Conservation (phyloP, 2,329 filamentous ascomycete genomes). For the Microsporum canis region DNA sequence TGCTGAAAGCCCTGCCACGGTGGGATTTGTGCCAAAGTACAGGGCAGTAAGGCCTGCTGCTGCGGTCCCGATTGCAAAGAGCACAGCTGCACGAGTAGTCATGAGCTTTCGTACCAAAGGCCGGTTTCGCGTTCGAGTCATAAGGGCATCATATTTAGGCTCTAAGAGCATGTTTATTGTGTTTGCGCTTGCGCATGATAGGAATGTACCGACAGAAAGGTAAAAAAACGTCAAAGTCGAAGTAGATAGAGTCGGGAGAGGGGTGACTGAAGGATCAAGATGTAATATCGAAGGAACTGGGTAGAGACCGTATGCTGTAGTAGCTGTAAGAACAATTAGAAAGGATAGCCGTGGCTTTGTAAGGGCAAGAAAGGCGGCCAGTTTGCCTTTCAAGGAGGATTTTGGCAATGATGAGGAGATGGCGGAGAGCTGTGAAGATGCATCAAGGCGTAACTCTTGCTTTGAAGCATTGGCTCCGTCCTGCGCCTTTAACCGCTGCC, state of each 20-base stretch:
- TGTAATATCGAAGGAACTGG: constrained; percentile 78
- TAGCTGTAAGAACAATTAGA: constrained; percentile 81
- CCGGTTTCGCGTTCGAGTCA: constrained; percentile 84
- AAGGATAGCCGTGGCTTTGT: constrained; percentile 92
- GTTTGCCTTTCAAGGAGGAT: constrained; percentile 50
- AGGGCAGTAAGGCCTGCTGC: constrained; percentile 58
- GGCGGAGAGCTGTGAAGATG: constrained; percentile 49
- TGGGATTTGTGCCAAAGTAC: constrained; percentile 87
- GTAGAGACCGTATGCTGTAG: constrained; percentile 84
- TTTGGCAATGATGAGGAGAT: constrained; percentile 47
- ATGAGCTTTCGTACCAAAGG: constrained; percentile 77
- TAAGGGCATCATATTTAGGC: constrained; percentile 75
- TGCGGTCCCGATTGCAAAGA: constrained; percentile 70
- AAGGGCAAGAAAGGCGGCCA: constrained; percentile 76
- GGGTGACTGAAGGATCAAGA: constrained; percentile 59
- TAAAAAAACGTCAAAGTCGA: constrained; percentile 86
- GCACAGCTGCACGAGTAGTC: constrained; percentile 55
- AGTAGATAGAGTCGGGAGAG: constrained; percentile 49
- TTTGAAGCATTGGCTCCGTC: constrained; percentile 21
- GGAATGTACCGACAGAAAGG: constrained; percentile 75
- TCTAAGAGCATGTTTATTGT: constrained; percentile 97
- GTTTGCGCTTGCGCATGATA: constrained; percentile 86
- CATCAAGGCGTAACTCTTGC: constrained; percentile 43
- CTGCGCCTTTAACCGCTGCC: constrained; percentile 31
- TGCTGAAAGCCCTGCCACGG: constrained; percentile 72